These are phyloP conservation scores for Fusarium paranaense DNA, from an alignment of 2,329 filamentous ascomycete species.

Conservation along the genomic window DNA sequence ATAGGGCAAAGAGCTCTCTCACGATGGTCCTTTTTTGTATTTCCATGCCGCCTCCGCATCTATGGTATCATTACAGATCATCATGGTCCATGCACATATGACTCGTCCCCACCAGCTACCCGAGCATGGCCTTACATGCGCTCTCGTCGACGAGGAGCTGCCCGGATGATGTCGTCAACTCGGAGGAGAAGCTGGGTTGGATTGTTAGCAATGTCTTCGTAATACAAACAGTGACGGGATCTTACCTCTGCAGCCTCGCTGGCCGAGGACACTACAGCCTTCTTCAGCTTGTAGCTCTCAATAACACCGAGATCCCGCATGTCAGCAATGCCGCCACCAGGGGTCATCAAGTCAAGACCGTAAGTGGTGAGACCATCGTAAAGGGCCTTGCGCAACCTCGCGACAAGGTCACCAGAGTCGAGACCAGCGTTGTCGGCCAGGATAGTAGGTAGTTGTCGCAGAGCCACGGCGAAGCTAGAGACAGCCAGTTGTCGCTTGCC, in stretches of 20 bases:
- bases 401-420: constrained; percentile 93
- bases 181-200: constrained; percentile 80
- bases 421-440: constrained; percentile 97
- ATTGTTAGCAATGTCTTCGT: constrained; percentile 34
- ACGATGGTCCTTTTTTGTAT: constrained; percentile 45
- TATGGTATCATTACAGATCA: constrained; percentile 56
- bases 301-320: constrained; percentile 97
- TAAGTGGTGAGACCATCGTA: constrained; percentile 95
- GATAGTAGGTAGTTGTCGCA: constrained; percentile 95
- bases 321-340: constrained; percentile 91
- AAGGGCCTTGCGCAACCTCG: constrained; percentile 90
- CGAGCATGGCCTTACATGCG: constrained; percentile 49
- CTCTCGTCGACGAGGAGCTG: constrained; percentile 76
- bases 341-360: constrained; percentile 87
- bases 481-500: constrained; percentile 98
- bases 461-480: constrained; percentile 86
- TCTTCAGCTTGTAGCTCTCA: constrained; percentile 98
- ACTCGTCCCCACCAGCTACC: constrained; percentile 37
- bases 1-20: constrained; percentile 37
- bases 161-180: constrained; percentile 97
- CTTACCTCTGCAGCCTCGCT: constrained; percentile 96
- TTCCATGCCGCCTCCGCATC: constrained; percentile 46
- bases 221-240: neutral
- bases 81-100: constrained; percentile 46
- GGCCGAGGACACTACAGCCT: constrained; percentile 95